Evolutionary conservation across 352 stramenopile species (phyloP).

Genomic region (Phytophthora palmivora): DNA sequence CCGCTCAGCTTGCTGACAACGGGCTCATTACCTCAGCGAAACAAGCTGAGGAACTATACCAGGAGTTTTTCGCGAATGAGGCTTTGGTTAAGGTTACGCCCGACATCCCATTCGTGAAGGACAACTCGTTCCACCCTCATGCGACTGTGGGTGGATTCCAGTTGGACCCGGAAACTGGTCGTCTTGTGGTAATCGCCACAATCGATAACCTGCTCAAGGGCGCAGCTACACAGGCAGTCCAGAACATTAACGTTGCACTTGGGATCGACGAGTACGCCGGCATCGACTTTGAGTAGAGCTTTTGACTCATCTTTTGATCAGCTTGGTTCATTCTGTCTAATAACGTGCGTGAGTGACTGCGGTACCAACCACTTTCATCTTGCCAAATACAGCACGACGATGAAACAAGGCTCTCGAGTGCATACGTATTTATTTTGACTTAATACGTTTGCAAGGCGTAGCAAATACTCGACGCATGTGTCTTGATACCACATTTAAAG

Average conservation of each 20-base stretch:
- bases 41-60: slow-evolving; percentile 79
- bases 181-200: slow-evolving; percentile 87
- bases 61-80: slow-evolving; percentile 86
- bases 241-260: slow-evolving; percentile 96
- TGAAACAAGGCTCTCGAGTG: slow-evolving; percentile 4
- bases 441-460: slow-evolving; percentile 1
- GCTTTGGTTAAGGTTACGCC: slow-evolving; percentile 82
- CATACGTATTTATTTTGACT: neutral
- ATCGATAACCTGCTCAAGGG: slow-evolving; percentile 97
- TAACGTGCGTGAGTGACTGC: neutral
- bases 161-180: slow-evolving; percentile 83
- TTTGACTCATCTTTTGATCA: slow-evolving; percentile 20
- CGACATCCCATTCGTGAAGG: slow-evolving; percentile 77
- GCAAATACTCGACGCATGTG: slow-evolving; percentile 11
- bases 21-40: slow-evolving; percentile 59
- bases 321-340: slow-evolving; percentile 12
- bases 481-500: slow-evolving; percentile 1
- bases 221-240: slow-evolving; percentile 92
- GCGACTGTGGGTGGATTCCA: slow-evolving; percentile 89
- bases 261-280: slow-evolving; percentile 89
- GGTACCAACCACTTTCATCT: slow-evolving; percentile 4
- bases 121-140: slow-evolving; percentile 80
- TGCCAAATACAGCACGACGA: slow-evolving; percentile 26
- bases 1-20: slow-evolving; percentile 74
- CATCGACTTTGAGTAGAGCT: slow-evolving; percentile 51